phyloP scores from a whole-genome alignment of 768 basidiomycete genomes.

The Leccinum truebloodii region DNA sequence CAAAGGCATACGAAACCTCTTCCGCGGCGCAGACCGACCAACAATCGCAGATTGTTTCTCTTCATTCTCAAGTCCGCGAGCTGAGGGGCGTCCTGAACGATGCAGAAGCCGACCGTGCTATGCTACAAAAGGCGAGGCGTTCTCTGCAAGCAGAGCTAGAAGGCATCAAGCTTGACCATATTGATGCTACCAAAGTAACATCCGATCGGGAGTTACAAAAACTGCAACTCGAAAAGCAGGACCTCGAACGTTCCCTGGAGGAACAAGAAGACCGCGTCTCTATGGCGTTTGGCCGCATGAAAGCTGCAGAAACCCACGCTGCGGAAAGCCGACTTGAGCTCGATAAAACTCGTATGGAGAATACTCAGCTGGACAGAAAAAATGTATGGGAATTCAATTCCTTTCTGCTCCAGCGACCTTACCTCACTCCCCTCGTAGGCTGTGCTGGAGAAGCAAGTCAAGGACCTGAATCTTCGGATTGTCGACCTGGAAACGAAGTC shows the following conservation, averaged over 20 bases:
- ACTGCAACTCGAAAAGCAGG: conserved; percentile 78
- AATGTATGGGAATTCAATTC: conserved; percentile 53
- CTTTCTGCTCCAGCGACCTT: not conserved
- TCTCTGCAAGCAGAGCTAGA: conserved; percentile 80
- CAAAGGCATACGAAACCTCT: conserved; percentile 74
- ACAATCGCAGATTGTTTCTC: conserved; percentile 78
- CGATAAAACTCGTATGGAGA: conserved; percentile 75
- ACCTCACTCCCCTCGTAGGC: conserved; percentile 47
- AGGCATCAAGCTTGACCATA: conserved; percentile 73
- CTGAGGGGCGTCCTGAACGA: conserved; percentile 80
- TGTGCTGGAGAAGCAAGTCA: conserved; percentile 80
- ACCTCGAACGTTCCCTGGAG: conserved; percentile 74
- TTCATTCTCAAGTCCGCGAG: conserved; percentile 86
- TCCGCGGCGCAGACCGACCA: conserved; percentile 75
- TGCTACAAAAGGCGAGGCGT: conserved; percentile 80
- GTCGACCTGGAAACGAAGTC: conserved; percentile 83
- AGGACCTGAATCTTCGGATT: conserved; percentile 80
- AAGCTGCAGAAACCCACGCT: conserved; percentile 76
- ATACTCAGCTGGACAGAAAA: conserved; percentile 73
- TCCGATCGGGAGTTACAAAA: conserved; percentile 75
- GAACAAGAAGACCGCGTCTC: conserved; percentile 75
- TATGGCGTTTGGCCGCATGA: conserved; percentile 75
- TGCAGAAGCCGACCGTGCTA: conserved; percentile 76
- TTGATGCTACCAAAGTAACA: conserved; percentile 67
- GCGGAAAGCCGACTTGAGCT: conserved; percentile 77